These are phyloP conservation scores for Barnettozyma pratensis DNA, from an alignment of 805 yeast genomes.

Conservation along the genomic window DNA sequence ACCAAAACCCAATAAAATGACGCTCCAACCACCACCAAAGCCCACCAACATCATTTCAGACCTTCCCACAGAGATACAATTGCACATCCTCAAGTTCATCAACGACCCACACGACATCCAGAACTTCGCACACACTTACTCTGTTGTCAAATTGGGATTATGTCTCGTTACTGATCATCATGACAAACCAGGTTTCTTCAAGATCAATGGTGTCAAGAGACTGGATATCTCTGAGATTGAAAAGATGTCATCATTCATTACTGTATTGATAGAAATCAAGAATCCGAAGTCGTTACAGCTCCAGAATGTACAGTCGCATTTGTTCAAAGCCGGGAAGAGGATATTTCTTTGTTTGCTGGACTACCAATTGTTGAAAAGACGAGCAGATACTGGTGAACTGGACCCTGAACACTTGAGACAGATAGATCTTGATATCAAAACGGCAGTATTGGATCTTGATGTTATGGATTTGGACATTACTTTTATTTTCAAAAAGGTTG, in stretches of 20 bases:
- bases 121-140: neutral
- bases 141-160: neutral
- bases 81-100: neutral
- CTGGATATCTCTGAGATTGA: neutral
- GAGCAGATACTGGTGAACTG: no score
- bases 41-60: neutral
- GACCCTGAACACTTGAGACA: no score
- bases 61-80: neutral
- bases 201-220: neutral
- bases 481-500: no score
- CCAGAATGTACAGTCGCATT: no score
- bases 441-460: no score
- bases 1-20: no score
- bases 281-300: no score
- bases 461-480: no score
- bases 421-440: no score
- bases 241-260: neutral
- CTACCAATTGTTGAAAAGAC: no score
- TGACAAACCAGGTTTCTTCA: neutral
- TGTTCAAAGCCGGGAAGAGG: no score
- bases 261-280: neutral
- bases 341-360: no score
- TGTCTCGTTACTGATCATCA: slow-evolving; percentile 1
- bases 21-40: neutral
- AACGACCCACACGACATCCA: neutral